phyloP scores from a whole-genome alignment of 2,329 filamentous ascomycete species.

The Fusarium secorum region DNA sequence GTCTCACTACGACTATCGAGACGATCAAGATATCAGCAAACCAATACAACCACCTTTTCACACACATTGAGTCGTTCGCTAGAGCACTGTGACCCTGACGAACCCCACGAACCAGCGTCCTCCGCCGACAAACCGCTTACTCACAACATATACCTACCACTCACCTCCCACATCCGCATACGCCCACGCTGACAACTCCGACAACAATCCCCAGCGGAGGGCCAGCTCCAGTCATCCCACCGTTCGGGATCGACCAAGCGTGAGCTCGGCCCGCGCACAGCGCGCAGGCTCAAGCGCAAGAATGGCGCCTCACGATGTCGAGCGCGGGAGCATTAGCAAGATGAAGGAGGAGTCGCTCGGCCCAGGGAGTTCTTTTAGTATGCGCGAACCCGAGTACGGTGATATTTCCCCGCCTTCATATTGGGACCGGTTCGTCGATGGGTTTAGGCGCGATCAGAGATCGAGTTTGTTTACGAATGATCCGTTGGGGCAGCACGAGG shows the following conservation, averaged over 20 bases:
- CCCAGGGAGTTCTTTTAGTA: constrained; percentile 59
- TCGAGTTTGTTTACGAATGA: constrained; percentile 57
- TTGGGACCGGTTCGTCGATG: constrained; percentile 61
- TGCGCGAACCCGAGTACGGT: constrained; percentile 59
- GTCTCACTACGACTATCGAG: constrained; percentile 13
- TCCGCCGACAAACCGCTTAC: constrained; percentile 24
- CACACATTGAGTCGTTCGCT: background rate
- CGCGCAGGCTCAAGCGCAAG: constrained; percentile 43
- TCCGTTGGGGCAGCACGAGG: constrained; percentile 49
- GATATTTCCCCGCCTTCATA: constrained; percentile 46
- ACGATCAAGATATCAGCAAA: constrained; percentile 19
- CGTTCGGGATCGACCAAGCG: constrained; percentile 27
- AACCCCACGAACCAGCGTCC: constrained; percentile 21
- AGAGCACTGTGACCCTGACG: constrained; percentile 29
- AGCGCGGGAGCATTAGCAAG: constrained; percentile 63
- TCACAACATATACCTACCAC: constrained; percentile 22
- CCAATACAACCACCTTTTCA: background rate
- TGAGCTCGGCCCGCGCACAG: constrained; percentile 31
- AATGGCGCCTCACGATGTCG: constrained; percentile 56
- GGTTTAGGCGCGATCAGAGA: constrained; percentile 69
- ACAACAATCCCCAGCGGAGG: constrained; percentile 12
- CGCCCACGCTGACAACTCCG: constrained; percentile 6
- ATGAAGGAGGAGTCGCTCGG: constrained; percentile 65
- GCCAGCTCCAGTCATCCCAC: constrained; percentile 32
- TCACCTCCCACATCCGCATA: constrained; percentile 15